Evolutionary conservation across 306 rosid species (phyloP), one percentile per base, ranked within the genome.

Genomic region (Begonia fuchsioides): DNA sequence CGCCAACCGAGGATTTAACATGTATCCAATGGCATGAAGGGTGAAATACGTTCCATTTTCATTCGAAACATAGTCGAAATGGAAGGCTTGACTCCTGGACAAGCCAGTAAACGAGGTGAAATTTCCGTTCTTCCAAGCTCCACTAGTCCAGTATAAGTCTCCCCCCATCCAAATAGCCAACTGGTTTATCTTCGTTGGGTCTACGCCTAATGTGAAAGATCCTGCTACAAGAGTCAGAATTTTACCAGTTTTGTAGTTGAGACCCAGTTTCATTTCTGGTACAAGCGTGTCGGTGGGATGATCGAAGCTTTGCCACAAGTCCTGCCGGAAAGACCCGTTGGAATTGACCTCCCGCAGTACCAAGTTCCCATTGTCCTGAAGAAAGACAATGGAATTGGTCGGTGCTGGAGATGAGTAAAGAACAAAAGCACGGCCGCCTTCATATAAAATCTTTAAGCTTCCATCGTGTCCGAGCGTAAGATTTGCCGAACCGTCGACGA

Each of bases 301-400:
- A 60, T 67, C 67, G 51, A 60, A 55, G 53, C 67, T 60, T 15
- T 67, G 55, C 72, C 72, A 67, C 38, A 54, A 9, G 3, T 11
- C 49, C 4, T 15, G 41, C 35, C 38, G 54, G 1, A 47, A 32
- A 6, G 44, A 15, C 1, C 60, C 72, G 39, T 55, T 47, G 39
- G 38, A n/a, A 35, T 47, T 54, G 12, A 53, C 38, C 17, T 62
- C 61, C 10, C 16, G 45, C 8, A 61, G 60, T 15, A 51, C 48
- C 39, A 71, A 44, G 51, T 61, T 49, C 0, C 65, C 68, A 0
- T 39, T 18, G 10, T 61, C 39, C 3, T 13, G 54, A 40, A 62
- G 35, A 50, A 18, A 11, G 12, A 66, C 65, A 11, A 15, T 59
- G 1, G 50, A 26, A 35, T 59, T 70, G 17, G 2, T 47, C 8